Base-by-base conservation (phyloP, 768 basidiomycete species). In the Neoboletus magnificus region DNA sequence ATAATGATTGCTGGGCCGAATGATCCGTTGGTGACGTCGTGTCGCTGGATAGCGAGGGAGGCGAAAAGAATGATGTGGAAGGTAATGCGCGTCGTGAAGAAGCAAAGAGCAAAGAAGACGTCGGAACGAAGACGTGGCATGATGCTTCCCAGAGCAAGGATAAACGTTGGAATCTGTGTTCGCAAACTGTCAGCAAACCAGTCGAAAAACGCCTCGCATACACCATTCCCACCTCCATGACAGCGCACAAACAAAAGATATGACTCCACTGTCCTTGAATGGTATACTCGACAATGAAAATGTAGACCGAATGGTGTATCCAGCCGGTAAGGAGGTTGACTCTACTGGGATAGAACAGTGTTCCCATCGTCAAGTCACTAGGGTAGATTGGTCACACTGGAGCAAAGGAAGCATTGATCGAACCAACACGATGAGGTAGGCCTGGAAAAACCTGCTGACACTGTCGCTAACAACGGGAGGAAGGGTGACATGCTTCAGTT, bases 321-420 rank as follows among this genome's bases (percentile, higher is more conserved):
- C 82, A 83, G 4, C 82, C 82, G n/a, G 78, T 80, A 33, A 81
- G 61, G 1, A 81, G 44, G n/a, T 78, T 79, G 52, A 82, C 55
- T 41, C 76, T 76, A 48, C 72, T 71, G 12, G 71, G 75, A 63
- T 84, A 84, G 58, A 76, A 73, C 48, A 77, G 30, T 49, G 67
- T 65, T 22, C 82, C 82, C 37, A 81, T 63, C 3, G 71, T 55
- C 47, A 83, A 65, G 68, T 83, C 78, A 50, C 78, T 80, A 57
- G 44, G 49, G 25, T 20, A 44, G 37, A 52, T 56, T 56, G 51
- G 59, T 56, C 20, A 62, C 51, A 48, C 22, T 27, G 50, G 45
- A 41, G 40, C 23, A 57, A 43, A 54, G 4, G 42, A 52, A 63
- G 52, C 20, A 59, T n/a, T 25, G 57, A 63, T 60, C 18, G 56